Evolutionary conservation across 2,329 filamentous ascomycete genomes (phyloP), one percentile per base, ranked within the genome.

Genomic region (Emydomyces testavorans): DNA sequence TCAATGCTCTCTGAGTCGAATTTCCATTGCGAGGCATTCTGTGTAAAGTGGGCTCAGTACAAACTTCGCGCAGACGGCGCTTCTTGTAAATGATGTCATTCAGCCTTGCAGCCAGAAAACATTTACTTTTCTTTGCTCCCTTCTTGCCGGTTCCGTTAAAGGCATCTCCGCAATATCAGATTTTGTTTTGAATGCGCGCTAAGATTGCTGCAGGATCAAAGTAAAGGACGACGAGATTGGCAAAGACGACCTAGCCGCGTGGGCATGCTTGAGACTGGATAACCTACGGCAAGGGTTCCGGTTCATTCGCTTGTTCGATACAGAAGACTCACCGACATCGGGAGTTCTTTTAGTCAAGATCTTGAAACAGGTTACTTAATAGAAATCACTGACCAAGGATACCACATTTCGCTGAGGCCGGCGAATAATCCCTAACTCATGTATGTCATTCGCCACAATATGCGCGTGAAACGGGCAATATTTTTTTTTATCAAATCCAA

Each of bases 191-290:
- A 21, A 41, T 7, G 6, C 31, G 32, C 21, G 46, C 46, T 49
- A 37, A 49, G n/a, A 36, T n/a, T 35, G 28, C 35, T 47, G 39
- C 51, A 81, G 78, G 56, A 85, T 96, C 71, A 87, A 93, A 57
- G 74, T 96, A 55, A 83, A 88, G 64, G 86, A 96, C 62, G 83
- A 94, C 56, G 83, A 90, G 64, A 77, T 89, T 55, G 80, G 82
- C 3, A 75, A 76, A 53, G 88, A 96, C 59, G 77, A 83, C 50
- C 65, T 94, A 49, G 82, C 87, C 8, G 87, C 83, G 2, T 96
- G 92, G 92, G 80, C 85, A 1, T 94, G 88, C 60, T 81, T 94
- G 56, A 76, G 88, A 32, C 76, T 96, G 18, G 88, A 95, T 65
- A 76, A 88, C 6, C 65, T 95, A 50, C 78, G 79, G 51, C 69